A percentile compares a stretch with the other conserved stretches of the same genome.
phyloP scores from a whole-genome alignment of 306 rosid species.

The Datisca glomerata region DNA sequence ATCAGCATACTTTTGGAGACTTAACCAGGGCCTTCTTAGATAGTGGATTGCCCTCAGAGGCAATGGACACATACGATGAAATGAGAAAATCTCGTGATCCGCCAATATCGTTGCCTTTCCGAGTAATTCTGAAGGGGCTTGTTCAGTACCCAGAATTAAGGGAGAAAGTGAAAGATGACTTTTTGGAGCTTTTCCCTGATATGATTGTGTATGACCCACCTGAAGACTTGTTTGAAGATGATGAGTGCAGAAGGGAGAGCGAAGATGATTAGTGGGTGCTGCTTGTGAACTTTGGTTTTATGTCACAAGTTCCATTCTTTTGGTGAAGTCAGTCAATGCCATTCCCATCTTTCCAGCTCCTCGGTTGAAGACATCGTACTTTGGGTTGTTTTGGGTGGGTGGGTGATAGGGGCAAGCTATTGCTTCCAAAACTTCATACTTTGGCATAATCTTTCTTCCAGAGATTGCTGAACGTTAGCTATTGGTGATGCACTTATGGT shows the following conservation, averaged over 20 bases:
- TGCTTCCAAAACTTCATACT: too few relatives aligned
- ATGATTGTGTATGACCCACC: slow-evolving; percentile 89
- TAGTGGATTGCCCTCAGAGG: slow-evolving; percentile 51
- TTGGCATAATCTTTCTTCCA: too few relatives aligned
- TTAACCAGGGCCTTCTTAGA: slow-evolving; percentile 60
- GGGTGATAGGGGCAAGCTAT: too few relatives aligned
- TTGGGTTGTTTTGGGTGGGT: too few relatives aligned
- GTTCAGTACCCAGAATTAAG: slow-evolving; percentile 72
- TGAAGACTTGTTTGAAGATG: slow-evolving; percentile 46
- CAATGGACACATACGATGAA: slow-evolving; percentile 66
- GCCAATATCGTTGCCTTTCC: slow-evolving; percentile 74
- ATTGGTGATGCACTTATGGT: too few relatives aligned
- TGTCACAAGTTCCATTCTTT: too few relatives aligned
- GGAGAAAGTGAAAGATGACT: slow-evolving; percentile 70
- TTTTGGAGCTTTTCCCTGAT: slow-evolving; percentile 72
- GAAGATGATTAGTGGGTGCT: neutral
- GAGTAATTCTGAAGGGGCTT: slow-evolving; percentile 84
- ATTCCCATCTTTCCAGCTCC: too few relatives aligned
- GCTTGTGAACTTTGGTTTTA: too few relatives aligned
- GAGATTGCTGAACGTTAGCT: too few relatives aligned
- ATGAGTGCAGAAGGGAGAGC: neutral
- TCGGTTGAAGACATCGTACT: too few relatives aligned
- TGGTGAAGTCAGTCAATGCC: too few relatives aligned
- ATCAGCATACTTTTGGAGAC: slow-evolving; percentile 96
- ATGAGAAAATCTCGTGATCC: slow-evolving; percentile 80